A percentile compares a stretch with the other conserved stretches of the same genome.
These are phyloP conservation scores for Gentiana dahurica DNA, from an alignment of 257 asterid genomes.

Conservation along the genomic window DNA sequence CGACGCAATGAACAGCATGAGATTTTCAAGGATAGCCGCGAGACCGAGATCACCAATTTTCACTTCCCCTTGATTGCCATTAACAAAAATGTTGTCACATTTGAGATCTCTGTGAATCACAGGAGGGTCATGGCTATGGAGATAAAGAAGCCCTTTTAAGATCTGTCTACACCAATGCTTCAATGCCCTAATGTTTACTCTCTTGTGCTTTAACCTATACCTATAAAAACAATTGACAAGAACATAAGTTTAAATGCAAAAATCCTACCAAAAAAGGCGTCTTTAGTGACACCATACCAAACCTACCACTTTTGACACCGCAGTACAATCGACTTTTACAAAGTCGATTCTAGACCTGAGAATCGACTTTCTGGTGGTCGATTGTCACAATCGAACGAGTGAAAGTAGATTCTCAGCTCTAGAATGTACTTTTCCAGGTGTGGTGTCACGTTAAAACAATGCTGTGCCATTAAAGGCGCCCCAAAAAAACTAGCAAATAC, in stretches of 20 bases:
- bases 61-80: constrained; percentile 51
- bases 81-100: constrained; percentile 43
- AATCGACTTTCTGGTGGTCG: too few species aligned
- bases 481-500: not conserved
- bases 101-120: constrained; percentile 54
- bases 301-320: too few species aligned
- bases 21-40: constrained; percentile 42
- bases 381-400: too few species aligned
- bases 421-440: too few species aligned
- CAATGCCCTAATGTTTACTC: constrained; percentile 45
- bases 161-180: constrained; percentile 52
- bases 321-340: too few species aligned
- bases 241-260: constrained; percentile 3
- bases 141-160: constrained; percentile 41
- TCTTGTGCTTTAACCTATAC: constrained; percentile 38
- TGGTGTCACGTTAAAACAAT: too few species aligned
- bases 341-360: too few species aligned
- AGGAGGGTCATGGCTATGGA: constrained; percentile 48
- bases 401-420: too few species aligned
- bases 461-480: too few species aligned
- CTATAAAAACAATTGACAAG: constrained; percentile 11
- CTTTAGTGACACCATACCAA: too few species aligned
- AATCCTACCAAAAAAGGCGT: too few species aligned
- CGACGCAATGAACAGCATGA: constrained; percentile 47
- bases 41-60: constrained; percentile 51